phyloP scores from a whole-genome alignment of 192 early-diverging fungal genomes.

The Umbelopsis sp. region DNA sequence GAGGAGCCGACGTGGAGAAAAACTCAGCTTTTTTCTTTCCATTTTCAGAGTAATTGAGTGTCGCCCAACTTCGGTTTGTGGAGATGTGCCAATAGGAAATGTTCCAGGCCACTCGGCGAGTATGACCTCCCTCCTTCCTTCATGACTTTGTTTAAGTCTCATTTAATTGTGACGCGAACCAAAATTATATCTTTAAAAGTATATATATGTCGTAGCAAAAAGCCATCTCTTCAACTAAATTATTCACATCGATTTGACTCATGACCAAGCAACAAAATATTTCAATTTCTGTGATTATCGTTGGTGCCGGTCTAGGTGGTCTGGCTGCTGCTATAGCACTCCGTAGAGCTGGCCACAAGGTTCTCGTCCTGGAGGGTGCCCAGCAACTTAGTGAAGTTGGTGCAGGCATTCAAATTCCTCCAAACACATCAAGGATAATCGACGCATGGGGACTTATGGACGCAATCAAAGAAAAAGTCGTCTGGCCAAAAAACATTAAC shows the following conservation, averaged over 20 bases:
- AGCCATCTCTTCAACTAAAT: too few relatives aligned
- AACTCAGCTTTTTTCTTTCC: too few relatives aligned
- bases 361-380: slow-evolving; percentile 22
- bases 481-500: slow-evolving; percentile 9
- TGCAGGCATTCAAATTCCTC: slow-evolving; percentile 25
- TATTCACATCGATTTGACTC: neutral
- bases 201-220: too few relatives aligned
- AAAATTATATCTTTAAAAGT: too few relatives aligned
- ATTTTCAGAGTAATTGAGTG: too few relatives aligned
- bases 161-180: too few relatives aligned
- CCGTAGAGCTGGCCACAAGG: slow-evolving; percentile 15
- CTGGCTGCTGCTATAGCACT: slow-evolving; percentile 23
- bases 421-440: slow-evolving; percentile 18
- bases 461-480: slow-evolving; percentile 12
- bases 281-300: slow-evolving; percentile 15
- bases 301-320: slow-evolving; percentile 21
- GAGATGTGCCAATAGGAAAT: too few relatives aligned
- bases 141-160: too few relatives aligned
- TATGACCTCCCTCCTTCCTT: too few relatives aligned
- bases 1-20: too few relatives aligned
- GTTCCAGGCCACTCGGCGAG: too few relatives aligned
- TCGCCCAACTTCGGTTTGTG: too few relatives aligned
- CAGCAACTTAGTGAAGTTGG: slow-evolving; percentile 21
- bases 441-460: slow-evolving; percentile 22
- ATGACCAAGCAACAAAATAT: slow-evolving; percentile 4